These are phyloP conservation scores for Fabrea salina DNA, from an alignment of 169 alveolate species.

Conservation along the genomic window DNA sequence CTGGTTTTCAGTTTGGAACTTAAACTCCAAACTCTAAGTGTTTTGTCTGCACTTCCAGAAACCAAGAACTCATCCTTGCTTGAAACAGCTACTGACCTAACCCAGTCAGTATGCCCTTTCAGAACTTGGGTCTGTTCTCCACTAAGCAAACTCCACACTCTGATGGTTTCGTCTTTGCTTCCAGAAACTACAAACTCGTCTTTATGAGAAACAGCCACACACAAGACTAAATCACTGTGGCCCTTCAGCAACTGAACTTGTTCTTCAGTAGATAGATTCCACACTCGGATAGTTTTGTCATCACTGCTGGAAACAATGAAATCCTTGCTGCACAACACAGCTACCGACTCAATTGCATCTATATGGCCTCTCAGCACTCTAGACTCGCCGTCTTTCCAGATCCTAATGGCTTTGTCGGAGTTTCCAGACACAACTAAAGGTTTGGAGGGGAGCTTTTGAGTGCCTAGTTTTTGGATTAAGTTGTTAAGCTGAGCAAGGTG, in stretches of 20 bases:
- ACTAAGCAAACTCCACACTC: neutral
- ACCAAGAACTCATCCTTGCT: neutral
- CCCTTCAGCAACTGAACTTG: neutral
- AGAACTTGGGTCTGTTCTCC: neutral
- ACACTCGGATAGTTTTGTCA: conserved; percentile 90
- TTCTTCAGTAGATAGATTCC: conserved; percentile 79
- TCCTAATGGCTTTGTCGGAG: too few species aligned
- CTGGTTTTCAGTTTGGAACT: neutral
- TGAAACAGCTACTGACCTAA: neutral
- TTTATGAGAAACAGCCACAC: neutral
- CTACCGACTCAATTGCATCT: too few species aligned
- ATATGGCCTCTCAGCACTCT: too few species aligned
- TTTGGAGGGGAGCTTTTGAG: too few species aligned
- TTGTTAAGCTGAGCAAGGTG: too few species aligned
- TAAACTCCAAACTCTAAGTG: conserved; percentile 2
- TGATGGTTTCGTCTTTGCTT: neutral
- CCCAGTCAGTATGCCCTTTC: conserved; percentile 11
- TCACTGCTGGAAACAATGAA: conserved; percentile 88
- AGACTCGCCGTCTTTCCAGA: too few species aligned
- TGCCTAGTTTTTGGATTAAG: too few species aligned
- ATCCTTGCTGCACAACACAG: too few species aligned
- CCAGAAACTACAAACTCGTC: conserved; percentile 21
- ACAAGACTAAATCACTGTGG: neutral
- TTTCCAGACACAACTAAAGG: too few species aligned
- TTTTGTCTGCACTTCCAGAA: neutral